Percentiles rank a stretch among this genome's conserved stretches.
Evolutionary conservation across 352 stramenopile species (phyloP).

Genomic region (Blastocystis sp.): DNA sequence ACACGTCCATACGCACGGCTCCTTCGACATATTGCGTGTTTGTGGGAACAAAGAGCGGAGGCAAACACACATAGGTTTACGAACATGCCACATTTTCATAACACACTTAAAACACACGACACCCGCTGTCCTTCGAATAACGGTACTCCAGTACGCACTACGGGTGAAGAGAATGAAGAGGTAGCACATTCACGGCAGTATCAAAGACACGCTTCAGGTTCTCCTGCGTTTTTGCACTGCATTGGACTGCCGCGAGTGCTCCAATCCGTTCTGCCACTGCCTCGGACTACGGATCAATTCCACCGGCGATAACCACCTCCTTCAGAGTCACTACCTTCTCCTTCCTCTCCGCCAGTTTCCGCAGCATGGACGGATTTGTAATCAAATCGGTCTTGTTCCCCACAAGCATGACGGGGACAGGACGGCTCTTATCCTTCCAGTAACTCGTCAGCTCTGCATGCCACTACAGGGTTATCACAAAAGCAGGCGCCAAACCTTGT

Average conservation of each 20-base stretch:
- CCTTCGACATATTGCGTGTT: too few species aligned
- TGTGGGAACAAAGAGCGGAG: too few species aligned
- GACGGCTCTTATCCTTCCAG: slow-evolving; percentile 37
- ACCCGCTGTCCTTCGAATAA: not conserved
- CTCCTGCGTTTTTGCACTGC: slow-evolving; percentile 49
- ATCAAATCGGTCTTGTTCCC: slow-evolving; percentile 56
- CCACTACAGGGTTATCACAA: slow-evolving; percentile 7
- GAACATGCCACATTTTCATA: not conserved
- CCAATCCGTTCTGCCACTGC: slow-evolving; percentile 8
- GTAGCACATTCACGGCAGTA: slow-evolving; percentile 23
- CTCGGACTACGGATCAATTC: not conserved
- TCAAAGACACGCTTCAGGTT: slow-evolving; percentile 58
- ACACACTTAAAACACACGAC: not conserved
- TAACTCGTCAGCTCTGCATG: slow-evolving; percentile 18
- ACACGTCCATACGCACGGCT: slow-evolving; percentile 22
- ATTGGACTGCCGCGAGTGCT: slow-evolving; percentile 23
- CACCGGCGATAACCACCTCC: not conserved
- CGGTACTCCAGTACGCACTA: slow-evolving; percentile 39
- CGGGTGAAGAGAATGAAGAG: not conserved
- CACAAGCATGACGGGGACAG: slow-evolving; percentile 41
- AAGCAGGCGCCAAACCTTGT: not conserved
- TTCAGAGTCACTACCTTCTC: slow-evolving; percentile 53
- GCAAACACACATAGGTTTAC: too few species aligned
- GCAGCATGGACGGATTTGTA: slow-evolving; percentile 1
- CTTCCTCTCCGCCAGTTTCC: slow-evolving; percentile 4